Percentiles rank a stretch among this genome's conserved stretches.
Evolutionary conservation across 139 green algal genomes (phyloP).

Genomic region (Chlamydomonas applanata): DNA sequence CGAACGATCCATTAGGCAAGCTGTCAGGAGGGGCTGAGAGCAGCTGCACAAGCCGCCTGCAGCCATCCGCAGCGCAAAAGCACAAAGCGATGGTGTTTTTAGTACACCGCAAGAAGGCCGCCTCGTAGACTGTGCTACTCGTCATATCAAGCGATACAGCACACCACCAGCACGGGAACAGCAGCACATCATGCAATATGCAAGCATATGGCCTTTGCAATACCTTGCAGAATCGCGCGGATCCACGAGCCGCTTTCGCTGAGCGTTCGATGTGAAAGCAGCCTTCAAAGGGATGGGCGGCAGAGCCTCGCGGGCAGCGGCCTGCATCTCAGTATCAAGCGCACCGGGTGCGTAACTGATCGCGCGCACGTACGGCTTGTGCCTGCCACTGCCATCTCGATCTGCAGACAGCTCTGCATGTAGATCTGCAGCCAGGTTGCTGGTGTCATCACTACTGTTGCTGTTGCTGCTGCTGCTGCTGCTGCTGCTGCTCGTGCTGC

Average conservation of each 20-base stretch:
- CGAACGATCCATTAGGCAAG: background rate
- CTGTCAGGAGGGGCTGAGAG: background rate
- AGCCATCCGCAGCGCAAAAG: background rate
- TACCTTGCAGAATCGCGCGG: slow-evolving; percentile 6
- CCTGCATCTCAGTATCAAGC: slow-evolving; percentile 12
- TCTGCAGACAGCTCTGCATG: too few species aligned
- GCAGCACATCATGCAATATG: too few species aligned
- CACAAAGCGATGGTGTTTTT: background rate
- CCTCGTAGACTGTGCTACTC: background rate
- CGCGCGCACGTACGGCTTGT: background rate
- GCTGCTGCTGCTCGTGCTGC: background rate
- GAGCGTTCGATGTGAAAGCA: background rate
- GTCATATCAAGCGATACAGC: background rate
- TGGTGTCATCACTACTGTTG: background rate
- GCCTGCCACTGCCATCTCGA: background rate
- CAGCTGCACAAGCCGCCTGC: slow-evolving; percentile 2
- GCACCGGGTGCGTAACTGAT: slow-evolving; percentile 9
- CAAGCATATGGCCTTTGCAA: too few species aligned
- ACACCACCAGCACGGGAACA: background rate
- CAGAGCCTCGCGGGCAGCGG: background rate
- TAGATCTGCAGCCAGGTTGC: too few species aligned
- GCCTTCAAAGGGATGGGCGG: background rate
- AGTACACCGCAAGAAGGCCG: background rate
- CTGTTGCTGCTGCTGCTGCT: background rate
- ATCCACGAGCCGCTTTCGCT: background rate